Conservation (phyloP, 1,139 yeast genomes). For the Neolecta irregularis region DNA sequence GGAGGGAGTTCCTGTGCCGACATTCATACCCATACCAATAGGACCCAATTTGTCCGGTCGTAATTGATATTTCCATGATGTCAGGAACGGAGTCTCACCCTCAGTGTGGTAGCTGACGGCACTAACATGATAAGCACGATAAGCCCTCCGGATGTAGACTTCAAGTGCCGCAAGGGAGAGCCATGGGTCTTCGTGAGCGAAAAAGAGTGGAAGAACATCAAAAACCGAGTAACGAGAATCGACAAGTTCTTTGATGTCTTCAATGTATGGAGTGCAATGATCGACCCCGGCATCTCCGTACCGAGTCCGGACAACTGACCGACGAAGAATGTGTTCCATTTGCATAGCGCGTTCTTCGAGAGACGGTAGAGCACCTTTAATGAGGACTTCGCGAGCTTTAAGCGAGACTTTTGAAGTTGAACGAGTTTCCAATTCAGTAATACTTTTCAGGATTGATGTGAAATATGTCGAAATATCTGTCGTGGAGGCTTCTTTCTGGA, state of each 20-base stretch:
- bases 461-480: constrained; percentile 57
- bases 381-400: constrained; percentile 88
- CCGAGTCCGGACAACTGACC: constrained; percentile 75
- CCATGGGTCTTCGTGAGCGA: constrained; percentile 68
- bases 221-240: constrained; percentile 93
- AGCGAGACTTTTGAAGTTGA: constrained; percentile 88
- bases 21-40: too few species aligned
- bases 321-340: constrained; percentile 83
- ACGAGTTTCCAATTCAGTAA: constrained; percentile 80
- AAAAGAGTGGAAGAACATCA: constrained; percentile 85
- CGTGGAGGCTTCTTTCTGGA: constrained; percentile 30
- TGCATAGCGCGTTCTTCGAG: constrained; percentile 93
- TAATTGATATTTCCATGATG: constrained; percentile 82
- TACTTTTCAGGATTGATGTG: constrained; percentile 52
- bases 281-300: constrained; percentile 65
- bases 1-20: constrained; percentile 7
- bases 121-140: constrained; percentile 85
- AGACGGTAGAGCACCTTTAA: constrained; percentile 92
- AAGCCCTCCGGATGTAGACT: constrained; percentile 90
- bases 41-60: too few species aligned
- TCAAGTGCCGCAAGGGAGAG: constrained; percentile 94
- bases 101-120: constrained; percentile 53
- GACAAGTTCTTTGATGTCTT: constrained; percentile 72
- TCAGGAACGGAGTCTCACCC: constrained; percentile 40
- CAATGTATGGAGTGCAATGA: constrained; percentile 71